Base-by-base conservation (phyloP, 257 asterid genomes). In the Eustoma russellianum region DNA sequence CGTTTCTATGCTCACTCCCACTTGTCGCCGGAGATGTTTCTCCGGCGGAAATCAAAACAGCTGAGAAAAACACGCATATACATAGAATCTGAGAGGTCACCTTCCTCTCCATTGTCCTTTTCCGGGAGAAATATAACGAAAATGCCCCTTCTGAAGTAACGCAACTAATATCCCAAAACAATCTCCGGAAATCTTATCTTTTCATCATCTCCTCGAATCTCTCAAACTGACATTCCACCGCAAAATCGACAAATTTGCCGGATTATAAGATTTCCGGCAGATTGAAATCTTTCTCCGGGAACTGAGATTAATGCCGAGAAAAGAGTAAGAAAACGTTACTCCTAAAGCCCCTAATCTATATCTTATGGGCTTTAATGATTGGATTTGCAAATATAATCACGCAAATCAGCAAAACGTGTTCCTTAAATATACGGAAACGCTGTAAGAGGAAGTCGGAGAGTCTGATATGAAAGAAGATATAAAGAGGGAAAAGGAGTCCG, bases 1-100 rank as follows among this genome's bases (percentile, higher is more conserved):
- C 98, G 70, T 81, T 76, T 38, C 58, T 72, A 63, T 79, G 80
- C 17, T 38, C 44, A 3, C 38, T 19, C 3, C 46, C 62, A 47
- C 48, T 0, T 13, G 6, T 0, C 55, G 48, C 11, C 55, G 58
- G 52, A 40, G 63, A 15, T 13, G 66, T 43, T 49, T 66, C 66
- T 13, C 52, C 16, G 1, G 17, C 56, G 12, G 15, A 16, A 40
- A 50, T 47, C 16, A 33, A 49, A 10, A 56, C 1, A 11, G 46
- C n/a, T 33, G 66, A 41, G 48, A 71, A 41, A 52, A 67, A 16
- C 55, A 41, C 7, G 38, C 65, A 55, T 1, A 48, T 60, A 13
- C 61, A 52, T 34, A 44, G 15, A 7, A 48, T 5, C 43, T 50
- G 19, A 40, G 7, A 56, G 24, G 24, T 9, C 18, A 9, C 8